Conservation (phyloP, 2,329 filamentous ascomycete species). For the Ophiobolus disseminans region DNA sequence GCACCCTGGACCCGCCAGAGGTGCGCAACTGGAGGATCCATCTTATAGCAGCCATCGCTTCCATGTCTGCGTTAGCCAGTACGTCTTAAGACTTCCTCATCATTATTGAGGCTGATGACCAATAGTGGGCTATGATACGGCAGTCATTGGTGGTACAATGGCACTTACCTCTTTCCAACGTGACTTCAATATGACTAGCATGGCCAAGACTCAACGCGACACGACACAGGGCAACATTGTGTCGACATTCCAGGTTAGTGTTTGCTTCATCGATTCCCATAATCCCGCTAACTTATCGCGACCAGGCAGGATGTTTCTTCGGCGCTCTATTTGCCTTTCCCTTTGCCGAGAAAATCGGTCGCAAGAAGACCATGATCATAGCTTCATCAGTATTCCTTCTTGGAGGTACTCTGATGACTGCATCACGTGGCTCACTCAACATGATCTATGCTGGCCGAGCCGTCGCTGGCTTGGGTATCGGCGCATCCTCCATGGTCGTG, state of each 20-base stretch:
- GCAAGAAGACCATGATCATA: slow-evolving; percentile 57
- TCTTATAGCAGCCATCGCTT: slow-evolving; percentile 43
- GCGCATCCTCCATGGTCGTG: slow-evolving; percentile 46
- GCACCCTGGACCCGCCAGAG: slow-evolving; percentile 45
- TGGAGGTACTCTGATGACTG: slow-evolving; percentile 51
- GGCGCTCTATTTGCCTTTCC: slow-evolving; percentile 53
- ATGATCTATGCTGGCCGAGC: slow-evolving; percentile 49
- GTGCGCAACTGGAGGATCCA: slow-evolving; percentile 48
- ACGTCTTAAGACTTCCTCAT: slow-evolving; percentile 2
- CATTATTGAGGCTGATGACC: neutral
- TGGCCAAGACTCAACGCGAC: slow-evolving; percentile 40
- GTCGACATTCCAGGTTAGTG: slow-evolving; percentile 44
- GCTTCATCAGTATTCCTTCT: slow-evolving; percentile 54
- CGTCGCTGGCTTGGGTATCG: slow-evolving; percentile 50
- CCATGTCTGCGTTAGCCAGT: slow-evolving; percentile 50
- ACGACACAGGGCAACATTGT: slow-evolving; percentile 51
- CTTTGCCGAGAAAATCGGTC: slow-evolving; percentile 58
- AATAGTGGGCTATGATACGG: slow-evolving; percentile 44
- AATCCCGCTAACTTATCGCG: neutral
- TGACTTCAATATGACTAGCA: slow-evolving; percentile 42
- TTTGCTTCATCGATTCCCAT: neutral
- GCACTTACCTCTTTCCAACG: slow-evolving; percentile 49
- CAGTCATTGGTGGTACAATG: slow-evolving; percentile 52
- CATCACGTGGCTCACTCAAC: slow-evolving; percentile 43
- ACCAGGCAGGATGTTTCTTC: slow-evolving; percentile 47